These are phyloP conservation scores for Thelonectria discophora DNA, from an alignment of 2,329 filamentous ascomycete genomes.

Conservation along the genomic window DNA sequence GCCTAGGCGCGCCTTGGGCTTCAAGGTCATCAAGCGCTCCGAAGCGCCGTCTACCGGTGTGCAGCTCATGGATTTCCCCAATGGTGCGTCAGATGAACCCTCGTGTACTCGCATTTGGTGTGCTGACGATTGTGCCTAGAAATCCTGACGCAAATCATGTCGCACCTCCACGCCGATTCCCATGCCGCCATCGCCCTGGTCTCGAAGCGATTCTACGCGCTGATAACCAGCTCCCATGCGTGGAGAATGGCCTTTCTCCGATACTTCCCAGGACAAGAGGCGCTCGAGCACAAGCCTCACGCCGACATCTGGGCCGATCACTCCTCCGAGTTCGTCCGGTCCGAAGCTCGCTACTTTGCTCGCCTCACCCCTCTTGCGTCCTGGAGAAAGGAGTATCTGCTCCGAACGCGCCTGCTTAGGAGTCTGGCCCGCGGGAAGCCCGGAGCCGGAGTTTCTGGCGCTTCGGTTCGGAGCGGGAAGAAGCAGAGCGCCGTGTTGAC, in stretches of 20 bases:
- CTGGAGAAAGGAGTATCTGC: slow-evolving; percentile 95
- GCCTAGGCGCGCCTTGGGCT: slow-evolving; percentile 59
- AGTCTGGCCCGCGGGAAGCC: slow-evolving; percentile 86
- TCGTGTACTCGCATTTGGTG: neutral
- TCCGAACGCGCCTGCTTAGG: slow-evolving; percentile 83
- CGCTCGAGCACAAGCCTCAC: slow-evolving; percentile 46
- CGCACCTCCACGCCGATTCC: slow-evolving; percentile 86
- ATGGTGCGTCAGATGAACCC: slow-evolving; percentile 67
- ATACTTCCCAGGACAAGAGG: slow-evolving; percentile 80
- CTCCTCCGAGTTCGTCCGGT: slow-evolving; percentile 65
- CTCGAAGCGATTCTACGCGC: slow-evolving; percentile 83
- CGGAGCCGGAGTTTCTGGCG: slow-evolving; percentile 60
- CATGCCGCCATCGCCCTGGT: slow-evolving; percentile 85
- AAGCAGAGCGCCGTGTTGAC: slow-evolving; percentile 79
- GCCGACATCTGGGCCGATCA: slow-evolving; percentile 55
- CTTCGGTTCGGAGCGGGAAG: slow-evolving; percentile 66
- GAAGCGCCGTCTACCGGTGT: slow-evolving; percentile 51
- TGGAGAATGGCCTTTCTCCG: slow-evolving; percentile 94
- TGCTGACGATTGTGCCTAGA: slow-evolving; percentile 63
- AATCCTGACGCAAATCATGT: slow-evolving; percentile 89
- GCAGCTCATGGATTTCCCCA: slow-evolving; percentile 73
- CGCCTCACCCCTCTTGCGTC: slow-evolving; percentile 85
- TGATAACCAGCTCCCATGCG: slow-evolving; percentile 90
- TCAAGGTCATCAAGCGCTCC: slow-evolving; percentile 63
- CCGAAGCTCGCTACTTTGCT: slow-evolving; percentile 81